Base-by-base conservation (phyloP, 2,329 filamentous ascomycete genomes). In the Colletotrichum tropicicola region DNA sequence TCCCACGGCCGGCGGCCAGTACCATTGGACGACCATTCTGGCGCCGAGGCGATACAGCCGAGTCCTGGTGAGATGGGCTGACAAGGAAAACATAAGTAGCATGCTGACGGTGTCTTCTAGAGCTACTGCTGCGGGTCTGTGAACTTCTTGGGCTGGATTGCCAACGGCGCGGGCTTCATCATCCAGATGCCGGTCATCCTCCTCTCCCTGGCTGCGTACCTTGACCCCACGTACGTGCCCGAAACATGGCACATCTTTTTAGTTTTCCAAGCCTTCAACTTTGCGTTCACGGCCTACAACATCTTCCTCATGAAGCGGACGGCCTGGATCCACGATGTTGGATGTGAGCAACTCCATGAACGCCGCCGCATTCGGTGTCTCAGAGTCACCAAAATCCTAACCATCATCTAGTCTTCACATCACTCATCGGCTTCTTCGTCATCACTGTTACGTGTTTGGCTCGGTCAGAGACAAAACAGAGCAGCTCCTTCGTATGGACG, bases 1-100 rank as follows among this genome's bases (percentile, higher is more conserved):
- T 37, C 76, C 77, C 0, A 78, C 77, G 4, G 77, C 77, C 0
- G 77, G 78, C 3, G 78, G 77, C 3, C 77, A 79, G 48, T 79
- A 79, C 57, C 76, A 79, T 25, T 79, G 75, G 72, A 74, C 75
- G 1, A 72, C 70, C 13, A 74, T 77, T 6, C 61, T 74, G 17
- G 69, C 71, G 5, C 72, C 73, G 30, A 71, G 19, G 13, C 39
- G 25, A 8, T 30, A 13, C n/a, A 64, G 60, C 6, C 60, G 60
- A 5, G 55, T 58, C 15, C 25, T 59, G 1, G 60, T 64, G 8
- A 48, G 55, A 30, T 0, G 8, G n/a, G n/a, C n/a, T n/a, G n/a
- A n/a, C n/a, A n/a, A n/a, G n/a, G n/a, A n/a, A n/a, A n/a, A n/a
- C n/a, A n/a, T n/a, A n/a, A n/a, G n/a, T n/a, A n/a, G n/a, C n/a